phyloP scores from a whole-genome alignment of 331 rosid species.

The Spiraea crenata region DNA sequence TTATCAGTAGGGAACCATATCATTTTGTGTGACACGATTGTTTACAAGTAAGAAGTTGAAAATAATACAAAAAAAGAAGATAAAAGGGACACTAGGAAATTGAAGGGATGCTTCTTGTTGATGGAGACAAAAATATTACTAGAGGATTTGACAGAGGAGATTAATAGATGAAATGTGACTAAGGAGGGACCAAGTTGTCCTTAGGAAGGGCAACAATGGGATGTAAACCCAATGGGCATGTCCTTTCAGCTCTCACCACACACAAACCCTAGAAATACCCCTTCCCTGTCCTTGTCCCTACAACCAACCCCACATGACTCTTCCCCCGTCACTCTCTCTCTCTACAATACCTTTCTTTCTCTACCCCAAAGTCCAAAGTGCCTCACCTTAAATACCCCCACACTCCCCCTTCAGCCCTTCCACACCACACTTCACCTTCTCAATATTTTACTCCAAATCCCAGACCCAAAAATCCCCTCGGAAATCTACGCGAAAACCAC shows the following conservation, averaged over 20 bases:
- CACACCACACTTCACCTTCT: slow-evolving; percentile 2
- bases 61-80: no score
- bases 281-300: slow-evolving; percentile 40
- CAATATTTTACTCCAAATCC: no score
- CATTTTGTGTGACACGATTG: no score
- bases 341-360: not conserved
- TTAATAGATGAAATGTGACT: not conserved
- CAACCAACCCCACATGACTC: slow-evolving; percentile 54
- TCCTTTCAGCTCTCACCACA: slow-evolving; percentile 12
- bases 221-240: slow-evolving; percentile 34
- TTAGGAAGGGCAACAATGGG: slow-evolving; percentile 41
- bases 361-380: not conserved
- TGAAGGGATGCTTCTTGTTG: slow-evolving; percentile 37
- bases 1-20: no score
- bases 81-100: slow-evolving; percentile 41
- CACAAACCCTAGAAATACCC: slow-evolving; percentile 39
- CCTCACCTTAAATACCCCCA: slow-evolving; percentile 43
- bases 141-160: not conserved
- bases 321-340: slow-evolving; percentile 16
- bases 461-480: not conserved
- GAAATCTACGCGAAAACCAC: not conserved
- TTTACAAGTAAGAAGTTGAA: no score
- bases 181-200: slow-evolving; percentile 66
- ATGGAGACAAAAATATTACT: slow-evolving; percentile 1
- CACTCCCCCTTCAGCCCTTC: not conserved